These are phyloP conservation scores for Lodderomyces orthopsilosis DNA, from an alignment of 1,139 yeast genomes.

Conservation along the genomic window DNA sequence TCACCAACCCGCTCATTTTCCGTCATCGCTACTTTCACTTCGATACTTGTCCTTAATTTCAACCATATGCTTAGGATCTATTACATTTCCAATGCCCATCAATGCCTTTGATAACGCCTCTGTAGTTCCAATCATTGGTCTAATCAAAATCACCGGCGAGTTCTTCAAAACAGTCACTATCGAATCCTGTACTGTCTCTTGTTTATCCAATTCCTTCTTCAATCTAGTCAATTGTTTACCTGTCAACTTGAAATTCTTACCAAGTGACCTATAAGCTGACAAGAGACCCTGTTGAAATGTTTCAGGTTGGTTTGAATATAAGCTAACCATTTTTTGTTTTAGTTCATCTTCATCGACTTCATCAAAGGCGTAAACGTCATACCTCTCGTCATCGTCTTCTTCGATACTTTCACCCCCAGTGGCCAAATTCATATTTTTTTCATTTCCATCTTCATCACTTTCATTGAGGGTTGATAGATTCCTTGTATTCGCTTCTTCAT, in stretches of 20 bases:
- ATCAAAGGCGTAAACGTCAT: constrained; percentile 15
- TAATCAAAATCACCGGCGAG: constrained; percentile 73
- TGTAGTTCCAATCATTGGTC: constrained; percentile 92
- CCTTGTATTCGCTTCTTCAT: constrained; percentile 1
- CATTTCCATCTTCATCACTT: constrained; percentile 20
- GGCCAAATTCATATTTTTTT: not conserved
- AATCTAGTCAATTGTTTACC: constrained; percentile 60
- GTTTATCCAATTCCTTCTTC: constrained; percentile 56
- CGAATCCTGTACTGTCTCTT: constrained; percentile 66
- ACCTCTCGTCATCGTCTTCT: constrained; percentile 29
- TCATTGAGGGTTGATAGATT: constrained; percentile 16
- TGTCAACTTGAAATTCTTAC: constrained; percentile 66
- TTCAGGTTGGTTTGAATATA: constrained; percentile 83
- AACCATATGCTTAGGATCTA: constrained; percentile 55
- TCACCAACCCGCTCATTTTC: not conserved
- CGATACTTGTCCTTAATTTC: constrained; percentile 40
- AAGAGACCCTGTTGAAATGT: constrained; percentile 68
- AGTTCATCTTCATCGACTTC: constrained; percentile 33
- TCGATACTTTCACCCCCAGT: not conserved
- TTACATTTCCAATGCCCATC: constrained; percentile 78
- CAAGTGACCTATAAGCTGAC: constrained; percentile 70
- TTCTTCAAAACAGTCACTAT: constrained; percentile 67
- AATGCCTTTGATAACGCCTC: constrained; percentile 83
- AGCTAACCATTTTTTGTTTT: constrained; percentile 56
- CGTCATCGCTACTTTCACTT: constrained; percentile 9